Evolutionary conservation across 148 eudicot genomes (phyloP), one percentile per base, ranked within the genome.

Genomic region (Cornus controversa): DNA sequence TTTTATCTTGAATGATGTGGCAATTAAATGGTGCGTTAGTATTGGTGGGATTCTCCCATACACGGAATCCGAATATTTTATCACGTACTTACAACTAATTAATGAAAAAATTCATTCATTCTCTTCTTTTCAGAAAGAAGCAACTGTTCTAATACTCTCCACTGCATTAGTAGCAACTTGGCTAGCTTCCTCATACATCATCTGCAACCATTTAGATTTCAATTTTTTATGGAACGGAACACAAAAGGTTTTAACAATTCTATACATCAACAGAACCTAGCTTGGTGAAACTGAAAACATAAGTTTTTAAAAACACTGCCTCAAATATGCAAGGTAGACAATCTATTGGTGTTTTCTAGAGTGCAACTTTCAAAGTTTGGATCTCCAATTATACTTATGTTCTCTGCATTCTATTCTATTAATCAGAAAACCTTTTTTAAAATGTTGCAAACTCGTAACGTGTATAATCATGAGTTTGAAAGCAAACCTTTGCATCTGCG

Each of bases 151-250:
- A 60, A 92, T 92, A 79, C 90, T 89, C 74, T 92, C 90, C 13
- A 90, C 94, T 4, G 97, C 97, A 71, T 92, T 94, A 77, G 82
- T 92, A 5, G 97, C 97, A 67, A 92, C 87, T 84, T 92, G 97
- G 84, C 97, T 92, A 14, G 97, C 97, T 74, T 89, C 87, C 78
- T 90, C 92, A 23, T 89, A 90, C 84, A 80, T 84, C 57, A 77
- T 75, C 94, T 90, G 82, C 73, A 81, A 50, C n/a, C 69, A 36
- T 67, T 66, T 23, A 22, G 0, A 20, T 69, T 31, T 28, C 40
- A 71, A 2, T 58, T 58, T 9, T 28, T 37, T 5, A 62, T 37
- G 24, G 54, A 85, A 50, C 77, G 22, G 20, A 73, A 73, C 75
- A 53, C 57, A 27, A 53, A 26, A 14, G 18, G 64, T 13, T 27